Conservation (phyloP, 805 yeast species). For the Metschnikowia matae region DNA sequence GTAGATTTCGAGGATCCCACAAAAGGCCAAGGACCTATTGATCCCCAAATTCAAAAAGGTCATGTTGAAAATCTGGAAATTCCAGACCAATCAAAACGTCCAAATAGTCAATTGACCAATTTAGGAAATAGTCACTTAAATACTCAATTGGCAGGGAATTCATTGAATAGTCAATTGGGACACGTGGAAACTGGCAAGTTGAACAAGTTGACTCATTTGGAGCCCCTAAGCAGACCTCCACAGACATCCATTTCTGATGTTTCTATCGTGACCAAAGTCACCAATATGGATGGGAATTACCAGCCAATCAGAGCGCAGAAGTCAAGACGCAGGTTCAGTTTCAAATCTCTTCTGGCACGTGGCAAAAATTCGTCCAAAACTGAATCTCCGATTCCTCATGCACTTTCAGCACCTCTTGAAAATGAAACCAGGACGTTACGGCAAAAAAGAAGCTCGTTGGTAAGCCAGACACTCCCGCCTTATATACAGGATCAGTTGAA, state of each 20-base stretch:
- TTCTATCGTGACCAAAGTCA: constrained; percentile 28
- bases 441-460: constrained; percentile 26
- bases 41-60: no score
- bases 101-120: no score
- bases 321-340: constrained; percentile 8
- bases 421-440: background rate
- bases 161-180: background rate
- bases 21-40: background rate
- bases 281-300: constrained; percentile 7
- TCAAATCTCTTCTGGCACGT: background rate
- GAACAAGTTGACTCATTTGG: no score
- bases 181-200: no score
- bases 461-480: constrained; percentile 33
- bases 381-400: background rate
- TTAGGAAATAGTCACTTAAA: no score
- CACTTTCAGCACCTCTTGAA: background rate
- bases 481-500: constrained; percentile 28
- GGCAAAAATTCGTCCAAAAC: background rate
- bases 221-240: constrained; percentile 26
- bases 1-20: background rate
- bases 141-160: background rate
- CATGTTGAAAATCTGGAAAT: background rate
- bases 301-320: constrained; percentile 1
- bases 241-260: constrained; percentile 28
- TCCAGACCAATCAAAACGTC: no score